Conservation (phyloP, 2,329 filamentous ascomycete genomes). For the Phyllosticta citribraziliensis region DNA sequence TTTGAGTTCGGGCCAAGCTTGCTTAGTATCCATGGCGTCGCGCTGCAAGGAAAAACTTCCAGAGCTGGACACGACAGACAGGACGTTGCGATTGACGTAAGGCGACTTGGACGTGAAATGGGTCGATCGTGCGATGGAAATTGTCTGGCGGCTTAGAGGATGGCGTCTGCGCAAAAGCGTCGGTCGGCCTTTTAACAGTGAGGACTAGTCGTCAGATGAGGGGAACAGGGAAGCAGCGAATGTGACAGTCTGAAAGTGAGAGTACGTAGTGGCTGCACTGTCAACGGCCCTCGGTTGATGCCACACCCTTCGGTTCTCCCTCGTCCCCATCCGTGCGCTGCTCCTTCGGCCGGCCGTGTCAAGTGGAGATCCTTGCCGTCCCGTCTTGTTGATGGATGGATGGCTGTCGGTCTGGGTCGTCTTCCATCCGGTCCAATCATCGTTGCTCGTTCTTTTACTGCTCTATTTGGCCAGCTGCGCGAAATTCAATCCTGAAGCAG, state of each 20-base stretch:
- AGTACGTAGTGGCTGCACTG: neutral
- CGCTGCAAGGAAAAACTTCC: neutral
- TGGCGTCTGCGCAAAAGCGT: neutral
- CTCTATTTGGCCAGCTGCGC: neutral
- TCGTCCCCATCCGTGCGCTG: neutral
- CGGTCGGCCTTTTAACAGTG: neutral
- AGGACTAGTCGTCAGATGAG: neutral
- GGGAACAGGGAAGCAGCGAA: neutral
- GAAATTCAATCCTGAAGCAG: neutral
- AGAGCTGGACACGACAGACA: neutral
- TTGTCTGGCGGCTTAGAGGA: neutral
- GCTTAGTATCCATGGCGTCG: neutral
- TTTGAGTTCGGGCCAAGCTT: slow-evolving; percentile 23
- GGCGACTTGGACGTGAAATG: neutral
- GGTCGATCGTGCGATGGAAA: neutral
- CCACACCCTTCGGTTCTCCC: neutral
- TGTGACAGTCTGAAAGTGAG: neutral
- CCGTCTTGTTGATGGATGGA: neutral
- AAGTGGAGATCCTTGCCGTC: neutral
- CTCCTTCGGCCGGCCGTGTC: neutral
- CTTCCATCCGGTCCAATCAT: neutral
- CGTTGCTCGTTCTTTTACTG: neutral
- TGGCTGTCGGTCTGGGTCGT: neutral
- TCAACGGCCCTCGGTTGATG: neutral
- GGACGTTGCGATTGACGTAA: neutral